Evolutionary conservation across 2,329 filamentous ascomycete species (phyloP).

Genomic region (Talaromyces sp.): DNA sequence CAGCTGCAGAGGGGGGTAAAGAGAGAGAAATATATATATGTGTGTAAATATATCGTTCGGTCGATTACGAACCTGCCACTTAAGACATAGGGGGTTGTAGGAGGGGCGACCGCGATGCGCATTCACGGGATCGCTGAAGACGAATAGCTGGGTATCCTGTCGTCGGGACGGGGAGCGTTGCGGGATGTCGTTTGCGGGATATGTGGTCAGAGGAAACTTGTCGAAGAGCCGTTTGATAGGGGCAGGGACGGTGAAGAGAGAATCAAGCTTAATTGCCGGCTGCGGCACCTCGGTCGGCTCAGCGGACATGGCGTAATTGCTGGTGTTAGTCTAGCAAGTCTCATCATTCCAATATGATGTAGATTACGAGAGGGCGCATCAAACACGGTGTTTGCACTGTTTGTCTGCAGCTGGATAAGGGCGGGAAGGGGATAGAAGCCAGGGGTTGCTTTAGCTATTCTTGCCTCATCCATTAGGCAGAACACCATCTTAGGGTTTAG

Average conservation of each 20-base stretch:
- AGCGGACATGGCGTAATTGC: conserved; percentile 27
- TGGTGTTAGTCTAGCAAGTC: not conserved
- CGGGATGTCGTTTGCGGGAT: conserved; percentile 75
- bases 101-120: conserved; percentile 67
- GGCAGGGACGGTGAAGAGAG: conserved; percentile 57
- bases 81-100: conserved; percentile 90
- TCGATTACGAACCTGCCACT: conserved; percentile 75
- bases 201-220: conserved; percentile 75
- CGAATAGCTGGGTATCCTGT: conserved; percentile 65
- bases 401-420: too few species aligned
- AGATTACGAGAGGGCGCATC: too few species aligned
- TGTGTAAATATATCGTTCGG: too few species aligned
- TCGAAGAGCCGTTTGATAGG: conserved; percentile 84
- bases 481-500: too few species aligned
- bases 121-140: conserved; percentile 72
- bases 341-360: not conserved
- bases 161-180: conserved; percentile 55
- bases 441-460: too few species aligned
- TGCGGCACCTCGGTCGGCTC: conserved; percentile 25
- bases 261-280: conserved; percentile 27
- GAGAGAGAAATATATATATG: too few species aligned
- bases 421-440: too few species aligned
- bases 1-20: too few species aligned
- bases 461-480: too few species aligned
- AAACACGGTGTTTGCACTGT: too few species aligned